phyloP scores from a whole-genome alignment of 352 stramenopile genomes.

The Phytopythium montanum region DNA sequence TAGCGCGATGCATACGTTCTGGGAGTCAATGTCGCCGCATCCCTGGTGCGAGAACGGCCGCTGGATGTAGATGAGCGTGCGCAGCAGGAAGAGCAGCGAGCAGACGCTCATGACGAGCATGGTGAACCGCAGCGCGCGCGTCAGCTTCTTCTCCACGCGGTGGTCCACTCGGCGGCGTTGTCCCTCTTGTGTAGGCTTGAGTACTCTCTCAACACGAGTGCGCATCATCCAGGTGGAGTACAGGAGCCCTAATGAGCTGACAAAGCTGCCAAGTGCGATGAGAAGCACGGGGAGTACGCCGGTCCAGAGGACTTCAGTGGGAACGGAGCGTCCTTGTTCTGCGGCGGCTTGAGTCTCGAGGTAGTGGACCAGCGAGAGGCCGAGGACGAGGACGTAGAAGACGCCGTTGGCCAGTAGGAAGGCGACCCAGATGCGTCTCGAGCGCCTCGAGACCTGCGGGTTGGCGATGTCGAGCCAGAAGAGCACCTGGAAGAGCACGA shows the following conservation, averaged over 20 bases:
- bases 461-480: constrained; percentile 88
- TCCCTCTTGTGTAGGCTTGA: constrained; percentile 40
- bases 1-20: constrained; percentile 65
- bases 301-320: constrained; percentile 28
- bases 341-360: constrained; percentile 19
- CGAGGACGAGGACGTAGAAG: constrained; percentile 72
- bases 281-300: constrained; percentile 64
- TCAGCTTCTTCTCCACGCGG: constrained; percentile 63
- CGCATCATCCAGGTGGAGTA: constrained; percentile 81
- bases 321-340: constrained; percentile 12
- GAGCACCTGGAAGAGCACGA: constrained; percentile 84
- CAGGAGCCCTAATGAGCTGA: constrained; percentile 59
- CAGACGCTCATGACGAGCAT: constrained; percentile 69
- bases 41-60: constrained; percentile 70
- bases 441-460: constrained; percentile 67
- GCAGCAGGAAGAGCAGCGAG: constrained; percentile 58
- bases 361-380: constrained; percentile 48
- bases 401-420: constrained; percentile 67
- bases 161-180: constrained; percentile 49
- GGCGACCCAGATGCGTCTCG: constrained; percentile 68
- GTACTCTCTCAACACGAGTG: constrained; percentile 58
- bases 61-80: constrained; percentile 81
- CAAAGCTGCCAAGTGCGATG: constrained; percentile 63
- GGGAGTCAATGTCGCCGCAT: constrained; percentile 56
- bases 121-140: constrained; percentile 67